phyloP scores from a whole-genome alignment of 306 rosid species.

The Leucaena leucocephala region DNA sequence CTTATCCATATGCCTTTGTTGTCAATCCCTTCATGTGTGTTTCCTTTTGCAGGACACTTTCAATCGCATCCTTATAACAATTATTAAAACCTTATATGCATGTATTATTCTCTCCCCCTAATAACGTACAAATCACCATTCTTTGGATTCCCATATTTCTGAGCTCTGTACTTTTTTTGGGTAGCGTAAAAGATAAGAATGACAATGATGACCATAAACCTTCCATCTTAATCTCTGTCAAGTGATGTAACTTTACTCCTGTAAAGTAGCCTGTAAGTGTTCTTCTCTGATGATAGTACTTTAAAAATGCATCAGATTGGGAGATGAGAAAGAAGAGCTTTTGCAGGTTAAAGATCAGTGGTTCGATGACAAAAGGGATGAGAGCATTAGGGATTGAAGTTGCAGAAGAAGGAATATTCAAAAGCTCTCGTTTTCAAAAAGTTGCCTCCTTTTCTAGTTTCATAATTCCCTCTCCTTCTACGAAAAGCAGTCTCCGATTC shows the following conservation, averaged over 20 bases:
- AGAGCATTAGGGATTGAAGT: constrained; percentile 1
- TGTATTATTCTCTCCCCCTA: not conserved
- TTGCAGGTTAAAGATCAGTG: constrained; percentile 1
- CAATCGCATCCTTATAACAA: constrained; percentile 27
- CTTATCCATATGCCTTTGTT: constrained; percentile 30
- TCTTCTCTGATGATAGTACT: constrained; percentile 9
- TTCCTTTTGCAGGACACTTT: constrained; percentile 31
- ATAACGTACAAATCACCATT: constrained; percentile 1
- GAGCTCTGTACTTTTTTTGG: constrained; percentile 34
- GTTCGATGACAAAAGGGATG: constrained; percentile 1
- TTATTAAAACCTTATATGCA: constrained; percentile 21
- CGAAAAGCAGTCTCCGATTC: not conserved
- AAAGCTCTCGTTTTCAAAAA: constrained; percentile 36
- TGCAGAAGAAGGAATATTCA: constrained; percentile 29
- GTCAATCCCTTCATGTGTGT: constrained; percentile 18
- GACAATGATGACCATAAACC: constrained; percentile 4
- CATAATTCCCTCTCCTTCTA: not conserved
- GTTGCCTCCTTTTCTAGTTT: constrained; percentile 25
- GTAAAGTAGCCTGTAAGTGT: constrained; percentile 31
- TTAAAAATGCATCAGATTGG: not conserved
- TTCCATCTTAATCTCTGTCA: not conserved
- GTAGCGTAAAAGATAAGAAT: constrained; percentile 39
- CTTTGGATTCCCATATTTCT: constrained; percentile 51
- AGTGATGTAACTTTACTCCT: constrained; percentile 41
- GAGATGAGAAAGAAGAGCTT: not conserved